Percentiles rank a stretch among this genome's conserved stretches.
These are phyloP conservation scores for Acanthamoeba divionensis DNA, from an alignment of 208 protist genomes.

Conservation along the genomic window DNA sequence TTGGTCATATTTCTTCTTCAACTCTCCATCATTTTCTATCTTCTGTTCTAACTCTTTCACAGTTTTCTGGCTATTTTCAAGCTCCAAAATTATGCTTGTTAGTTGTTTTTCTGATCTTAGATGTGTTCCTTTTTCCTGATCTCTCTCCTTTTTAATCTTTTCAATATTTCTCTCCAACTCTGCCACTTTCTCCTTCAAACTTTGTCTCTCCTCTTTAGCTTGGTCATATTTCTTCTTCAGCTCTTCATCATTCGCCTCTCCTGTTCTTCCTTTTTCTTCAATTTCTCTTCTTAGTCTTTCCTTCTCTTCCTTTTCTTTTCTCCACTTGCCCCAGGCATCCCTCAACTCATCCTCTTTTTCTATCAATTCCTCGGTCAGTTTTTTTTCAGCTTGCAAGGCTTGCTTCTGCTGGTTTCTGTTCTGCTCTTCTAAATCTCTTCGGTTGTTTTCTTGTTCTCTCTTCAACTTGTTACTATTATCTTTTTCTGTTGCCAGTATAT, in stretches of 20 bases:
- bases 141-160: not conserved
- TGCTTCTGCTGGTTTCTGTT: not conserved
- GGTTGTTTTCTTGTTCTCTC: constrained; percentile 26
- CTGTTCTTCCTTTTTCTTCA: constrained; percentile 42
- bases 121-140: constrained; percentile 13
- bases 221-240: constrained; percentile 1
- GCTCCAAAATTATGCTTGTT: not conserved
- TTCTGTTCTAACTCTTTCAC: constrained; percentile 30
- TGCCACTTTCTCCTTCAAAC: not conserved
- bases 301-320: not conserved
- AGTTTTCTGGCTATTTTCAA: too few relatives aligned
- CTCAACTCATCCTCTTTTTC: not conserved
- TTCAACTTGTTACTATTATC: not conserved
- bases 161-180: not conserved
- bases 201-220: not conserved
- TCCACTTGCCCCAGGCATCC: not conserved
- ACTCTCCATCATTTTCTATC: not conserved
- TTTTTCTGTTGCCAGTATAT: too few relatives aligned
- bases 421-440: constrained; percentile 46
- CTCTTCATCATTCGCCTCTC: not conserved
- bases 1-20: constrained; percentile 8
- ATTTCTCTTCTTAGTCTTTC: not conserved
- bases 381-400: not conserved
- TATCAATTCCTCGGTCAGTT: not conserved
- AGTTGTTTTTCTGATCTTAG: constrained; percentile 5